phyloP scores from a whole-genome alignment of 2,329 filamentous ascomycete species.

The Emergomyces pasteurianus region DNA sequence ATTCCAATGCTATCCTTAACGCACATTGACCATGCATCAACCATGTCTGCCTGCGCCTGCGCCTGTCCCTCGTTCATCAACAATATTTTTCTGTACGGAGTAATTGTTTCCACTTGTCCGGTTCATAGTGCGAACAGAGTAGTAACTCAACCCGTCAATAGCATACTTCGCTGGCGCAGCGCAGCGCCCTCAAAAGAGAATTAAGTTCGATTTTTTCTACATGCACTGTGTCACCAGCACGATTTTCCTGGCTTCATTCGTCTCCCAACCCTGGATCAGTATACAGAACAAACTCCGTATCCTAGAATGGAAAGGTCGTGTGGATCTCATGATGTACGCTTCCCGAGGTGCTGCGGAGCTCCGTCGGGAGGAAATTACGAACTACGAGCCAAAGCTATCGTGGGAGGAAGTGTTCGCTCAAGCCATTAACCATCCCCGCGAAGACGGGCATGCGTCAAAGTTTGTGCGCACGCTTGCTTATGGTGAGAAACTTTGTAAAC shows the following conservation, averaged over 20 bases:
- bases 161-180: constrained; percentile 50
- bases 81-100: neutral
- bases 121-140: neutral
- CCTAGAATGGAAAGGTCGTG: constrained; percentile 69
- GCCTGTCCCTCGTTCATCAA: neutral
- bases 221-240: constrained; percentile 68
- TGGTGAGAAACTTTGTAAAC: constrained; percentile 42
- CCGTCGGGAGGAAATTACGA: constrained; percentile 44
- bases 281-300: constrained; percentile 52
- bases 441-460: constrained; percentile 78
- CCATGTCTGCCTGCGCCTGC: neutral
- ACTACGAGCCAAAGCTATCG: constrained; percentile 43
- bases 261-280: constrained; percentile 49
- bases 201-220: constrained; percentile 72
- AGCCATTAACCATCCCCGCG: constrained; percentile 37
- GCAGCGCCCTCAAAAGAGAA: constrained; percentile 49
- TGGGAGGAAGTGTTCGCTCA: constrained; percentile 37
- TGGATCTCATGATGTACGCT: constrained; percentile 63
- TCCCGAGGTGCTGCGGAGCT: constrained; percentile 54
- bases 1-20: neutral
- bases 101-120: neutral
- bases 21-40: neutral
- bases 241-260: constrained; percentile 59
- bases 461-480: constrained; percentile 57
- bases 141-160: constrained; percentile 6